Percentiles rank a stretch among this genome's conserved stretches.
phyloP scores from a whole-genome alignment of 345 rosid species.

The Populus pruinosa region DNA sequence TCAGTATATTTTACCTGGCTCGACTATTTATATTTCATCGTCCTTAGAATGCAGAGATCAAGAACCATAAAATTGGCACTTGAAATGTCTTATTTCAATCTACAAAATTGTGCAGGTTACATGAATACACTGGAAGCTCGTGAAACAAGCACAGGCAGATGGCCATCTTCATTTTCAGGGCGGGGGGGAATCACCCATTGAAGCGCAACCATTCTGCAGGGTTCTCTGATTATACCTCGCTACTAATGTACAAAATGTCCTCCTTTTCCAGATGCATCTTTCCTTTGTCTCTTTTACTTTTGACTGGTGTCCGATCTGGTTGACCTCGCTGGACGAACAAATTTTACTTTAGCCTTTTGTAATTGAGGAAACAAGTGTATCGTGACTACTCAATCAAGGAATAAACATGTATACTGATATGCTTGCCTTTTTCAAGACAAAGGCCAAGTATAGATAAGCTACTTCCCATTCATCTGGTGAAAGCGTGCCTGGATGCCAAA shows the following conservation, averaged over 20 bases:
- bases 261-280: slow-evolving; percentile 72
- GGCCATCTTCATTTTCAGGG: neutral
- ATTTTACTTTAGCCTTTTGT: neutral
- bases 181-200: too few relatives aligned
- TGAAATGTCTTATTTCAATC: neutral
- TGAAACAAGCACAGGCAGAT: neutral
- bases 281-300: slow-evolving; percentile 58
- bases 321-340: slow-evolving; percentile 60
- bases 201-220: neutral
- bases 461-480: slow-evolving; percentile 97
- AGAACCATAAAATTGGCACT: neutral
- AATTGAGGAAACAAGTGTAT: too few relatives aligned
- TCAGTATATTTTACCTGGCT: neutral
- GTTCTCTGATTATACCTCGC: slow-evolving; percentile 9
- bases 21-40: neutral
- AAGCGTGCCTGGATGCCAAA: slow-evolving; percentile 56
- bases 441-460: slow-evolving; percentile 78
- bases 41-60: neutral
- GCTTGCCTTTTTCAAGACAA: slow-evolving; percentile 80
- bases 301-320: slow-evolving; percentile 48
- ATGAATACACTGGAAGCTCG: neutral
- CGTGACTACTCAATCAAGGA: too few relatives aligned
- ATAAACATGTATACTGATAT: neutral
- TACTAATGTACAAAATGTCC: slow-evolving; percentile 56
- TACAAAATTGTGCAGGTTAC: slow-evolving; percentile 2